Conservation (phyloP, 805 yeast species). For the Monosporozyma unispora region DNA sequence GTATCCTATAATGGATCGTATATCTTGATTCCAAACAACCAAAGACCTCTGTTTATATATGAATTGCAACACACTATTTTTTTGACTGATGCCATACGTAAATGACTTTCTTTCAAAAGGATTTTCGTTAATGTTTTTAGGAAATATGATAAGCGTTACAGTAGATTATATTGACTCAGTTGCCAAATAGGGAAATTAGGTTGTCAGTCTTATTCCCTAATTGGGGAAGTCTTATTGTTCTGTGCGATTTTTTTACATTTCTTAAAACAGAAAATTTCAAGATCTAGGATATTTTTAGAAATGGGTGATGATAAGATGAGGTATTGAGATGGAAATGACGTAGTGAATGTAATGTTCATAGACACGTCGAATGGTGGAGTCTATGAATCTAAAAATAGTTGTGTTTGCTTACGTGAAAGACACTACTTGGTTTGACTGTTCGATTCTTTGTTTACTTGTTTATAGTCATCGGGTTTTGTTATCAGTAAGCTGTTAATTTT, state of each 20-base stretch:
- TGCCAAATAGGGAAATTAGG: background rate
- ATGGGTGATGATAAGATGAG: background rate
- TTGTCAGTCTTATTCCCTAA: background rate
- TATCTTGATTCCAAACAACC: too few relatives aligned
- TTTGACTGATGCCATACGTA: too few relatives aligned
- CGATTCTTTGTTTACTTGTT: too few relatives aligned
- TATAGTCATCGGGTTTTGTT: too few relatives aligned
- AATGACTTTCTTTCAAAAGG: background rate
- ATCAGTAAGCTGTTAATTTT: too few relatives aligned
- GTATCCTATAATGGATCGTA: too few relatives aligned
- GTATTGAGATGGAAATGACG: background rate
- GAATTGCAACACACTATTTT: background rate
- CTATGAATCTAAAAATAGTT: too few relatives aligned
- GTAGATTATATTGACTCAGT: background rate
- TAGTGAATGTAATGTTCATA: background rate
- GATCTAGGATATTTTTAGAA: background rate
- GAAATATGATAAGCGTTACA: background rate
- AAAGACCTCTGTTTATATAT: background rate
- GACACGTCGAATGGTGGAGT: too few relatives aligned
- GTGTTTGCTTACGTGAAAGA: too few relatives aligned
- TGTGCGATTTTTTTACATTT: background rate
- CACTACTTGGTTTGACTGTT: too few relatives aligned
- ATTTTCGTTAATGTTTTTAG: background rate
- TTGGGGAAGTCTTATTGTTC: background rate
- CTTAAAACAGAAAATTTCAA: background rate